These are phyloP conservation scores for Boletus tylopilopsis DNA, from an alignment of 768 basidiomycete species.

Conservation along the genomic window DNA sequence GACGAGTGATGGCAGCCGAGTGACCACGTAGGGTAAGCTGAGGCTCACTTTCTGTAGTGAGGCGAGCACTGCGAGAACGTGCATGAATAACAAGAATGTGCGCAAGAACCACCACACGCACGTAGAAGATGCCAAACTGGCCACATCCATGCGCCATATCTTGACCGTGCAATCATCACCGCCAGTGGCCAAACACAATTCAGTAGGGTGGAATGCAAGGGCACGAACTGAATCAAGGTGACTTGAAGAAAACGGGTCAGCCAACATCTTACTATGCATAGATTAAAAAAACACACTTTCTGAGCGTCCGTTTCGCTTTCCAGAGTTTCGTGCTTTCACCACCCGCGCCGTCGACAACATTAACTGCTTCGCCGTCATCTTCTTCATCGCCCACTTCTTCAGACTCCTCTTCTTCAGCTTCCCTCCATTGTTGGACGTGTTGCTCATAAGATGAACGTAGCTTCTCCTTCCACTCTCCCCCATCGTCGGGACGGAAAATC, in stretches of 20 bases:
- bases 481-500: slow-evolving; percentile 85
- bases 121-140: slow-evolving; percentile 71
- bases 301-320: slow-evolving; percentile 81
- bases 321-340: slow-evolving; percentile 72
- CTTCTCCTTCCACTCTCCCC: slow-evolving; percentile 83
- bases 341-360: slow-evolving; percentile 60
- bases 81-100: not conserved
- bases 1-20: slow-evolving; percentile 83
- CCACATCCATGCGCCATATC: slow-evolving; percentile 87
- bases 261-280: not conserved
- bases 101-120: slow-evolving; percentile 41
- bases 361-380: slow-evolving; percentile 50
- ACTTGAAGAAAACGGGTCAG: slow-evolving; percentile 37
- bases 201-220: slow-evolving; percentile 84
- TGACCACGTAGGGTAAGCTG: slow-evolving; percentile 92
- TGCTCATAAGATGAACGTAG: slow-evolving; percentile 60
- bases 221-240: slow-evolving; percentile 93
- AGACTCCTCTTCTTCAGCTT: slow-evolving; percentile 54
- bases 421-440: slow-evolving; percentile 35
- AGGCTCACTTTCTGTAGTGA: slow-evolving; percentile 86
- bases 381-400: slow-evolving; percentile 71
- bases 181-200: slow-evolving; percentile 84
- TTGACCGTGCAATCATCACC: slow-evolving; percentile 96
- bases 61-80: slow-evolving; percentile 47
- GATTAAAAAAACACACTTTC: slow-evolving; percentile 63